phyloP scores from a whole-genome alignment of 768 basidiomycete species.

The Boletus vinaceobasis region DNA sequence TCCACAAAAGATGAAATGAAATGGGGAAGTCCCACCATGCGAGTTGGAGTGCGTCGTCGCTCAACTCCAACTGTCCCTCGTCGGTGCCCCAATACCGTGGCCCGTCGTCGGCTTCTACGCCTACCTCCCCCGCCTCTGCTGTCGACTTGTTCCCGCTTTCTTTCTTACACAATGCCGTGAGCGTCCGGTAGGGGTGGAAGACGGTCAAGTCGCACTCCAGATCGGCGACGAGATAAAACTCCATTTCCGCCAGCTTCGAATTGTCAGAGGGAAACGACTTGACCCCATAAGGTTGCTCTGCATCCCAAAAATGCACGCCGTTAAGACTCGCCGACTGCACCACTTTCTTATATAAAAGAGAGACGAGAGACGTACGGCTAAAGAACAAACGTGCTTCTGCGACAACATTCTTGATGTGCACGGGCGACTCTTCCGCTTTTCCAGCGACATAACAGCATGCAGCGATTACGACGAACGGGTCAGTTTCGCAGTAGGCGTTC shows the following conservation, averaged over 20 bases:
- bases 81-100: constrained; percentile 78
- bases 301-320: neutral
- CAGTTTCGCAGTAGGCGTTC: constrained; percentile 93
- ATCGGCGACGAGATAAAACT: constrained; percentile 96
- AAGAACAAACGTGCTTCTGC: constrained; percentile 78
- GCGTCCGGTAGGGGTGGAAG: constrained; percentile 93
- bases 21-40: constrained; percentile 63
- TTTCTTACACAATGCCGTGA: constrained; percentile 71
- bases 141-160: constrained; percentile 39
- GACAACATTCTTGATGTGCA: constrained; percentile 91
- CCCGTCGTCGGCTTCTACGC: constrained; percentile 52
- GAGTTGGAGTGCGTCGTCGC: constrained; percentile 76
- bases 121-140: constrained; percentile 56
- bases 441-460: constrained; percentile 96
- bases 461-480: constrained; percentile 88
- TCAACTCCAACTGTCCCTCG: constrained; percentile 72
- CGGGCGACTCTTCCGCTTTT: constrained; percentile 94
- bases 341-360: neutral
- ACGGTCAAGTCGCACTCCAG: constrained; percentile 91
- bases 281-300: constrained; percentile 66
- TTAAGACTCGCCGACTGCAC: neutral
- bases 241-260: constrained; percentile 95
- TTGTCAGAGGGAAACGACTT: constrained; percentile 86
- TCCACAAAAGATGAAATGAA: neutral
- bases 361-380: constrained; percentile 45